Base-by-base conservation (phyloP, 2,329 filamentous ascomycete species). In the Colletotrichum tropicale region DNA sequence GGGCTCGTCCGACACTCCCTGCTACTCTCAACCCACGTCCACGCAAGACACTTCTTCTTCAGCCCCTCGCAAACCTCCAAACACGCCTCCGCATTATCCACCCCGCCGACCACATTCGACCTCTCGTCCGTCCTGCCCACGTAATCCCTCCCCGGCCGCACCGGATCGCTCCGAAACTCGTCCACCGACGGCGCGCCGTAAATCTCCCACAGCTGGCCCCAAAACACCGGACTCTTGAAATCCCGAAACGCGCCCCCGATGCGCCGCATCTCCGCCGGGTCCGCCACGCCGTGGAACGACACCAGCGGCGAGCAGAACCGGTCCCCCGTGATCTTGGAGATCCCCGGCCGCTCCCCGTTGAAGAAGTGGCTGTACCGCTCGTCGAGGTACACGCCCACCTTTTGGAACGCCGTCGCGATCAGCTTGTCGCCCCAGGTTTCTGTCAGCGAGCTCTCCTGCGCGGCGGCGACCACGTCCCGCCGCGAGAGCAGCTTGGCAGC, bases 391-490 rank as follows among this genome's bases (percentile, higher is more conserved):
- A 91, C 83, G 15, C 88, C 90, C 6, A 89, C 80, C 80, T 87
- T 87, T 81, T 89, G 88, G 64, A 91, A 81, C 38, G 89, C 89
- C 26, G 86, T 88, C 34, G 89, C 88, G 8, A 92, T 84, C 24
- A 92, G 83, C 67, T 87, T 86, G 80, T 91, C 90, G 69, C 90
- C 90, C 85, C 86, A 91, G 5, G 86, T 88, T 77, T 90, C 88
- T 4, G 86, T 85, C 18, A 90, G 84, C 3, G 89, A 89, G 70
- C 88, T 85, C 16, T 85, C 74, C 76, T 91, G 87, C 12, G 87
- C 87, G 68, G 83, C 81, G 18, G 84, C 82, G 15, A 89, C 86
- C 7, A 88, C 80, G 16, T 86, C 82, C 3, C 85, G 84, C 69
- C 86, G 83, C 28, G 82, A 80, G 75, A 90, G 88, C 6, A 91